Conservation (phyloP, 805 yeast genomes). For the Cyberlindnera maclurae region DNA sequence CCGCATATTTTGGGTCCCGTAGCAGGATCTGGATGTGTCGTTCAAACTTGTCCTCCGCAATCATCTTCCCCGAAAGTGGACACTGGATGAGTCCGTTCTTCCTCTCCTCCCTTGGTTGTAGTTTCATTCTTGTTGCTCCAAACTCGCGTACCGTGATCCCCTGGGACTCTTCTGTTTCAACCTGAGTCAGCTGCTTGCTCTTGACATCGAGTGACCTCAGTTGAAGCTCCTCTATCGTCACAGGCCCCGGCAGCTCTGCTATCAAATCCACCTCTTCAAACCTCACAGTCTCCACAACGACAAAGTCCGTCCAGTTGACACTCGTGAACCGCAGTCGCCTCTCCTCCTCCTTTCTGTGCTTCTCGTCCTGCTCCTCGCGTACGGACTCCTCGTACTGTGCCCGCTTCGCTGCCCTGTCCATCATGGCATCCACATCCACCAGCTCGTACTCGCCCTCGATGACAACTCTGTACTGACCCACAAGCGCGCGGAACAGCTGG, state of each 20-base stretch:
- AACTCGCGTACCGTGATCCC: conserved; percentile 65
- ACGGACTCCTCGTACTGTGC: conserved; percentile 44
- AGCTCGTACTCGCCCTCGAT: conserved; percentile 16
- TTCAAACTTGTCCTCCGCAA: conserved; percentile 66
- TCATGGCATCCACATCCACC: conserved; percentile 25
- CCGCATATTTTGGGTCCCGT: conserved; percentile 72
- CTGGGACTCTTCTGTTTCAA: not conserved
- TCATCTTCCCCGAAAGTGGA: conserved; percentile 68
- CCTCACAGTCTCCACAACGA: conserved; percentile 58
- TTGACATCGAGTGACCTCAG: conserved; percentile 43
- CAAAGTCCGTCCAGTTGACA: conserved; percentile 85
- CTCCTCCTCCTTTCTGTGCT: conserved; percentile 27
- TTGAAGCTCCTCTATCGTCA: conserved; percentile 51
- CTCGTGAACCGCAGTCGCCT: conserved; percentile 54
- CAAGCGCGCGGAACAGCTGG: conserved; percentile 38
- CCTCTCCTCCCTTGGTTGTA: conserved; percentile 21
- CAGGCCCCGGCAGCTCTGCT: conserved; percentile 45
- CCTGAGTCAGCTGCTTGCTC: conserved; percentile 14
- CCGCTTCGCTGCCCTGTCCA: conserved; percentile 43
- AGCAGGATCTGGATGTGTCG: conserved; percentile 63
- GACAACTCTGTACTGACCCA: conserved; percentile 46
- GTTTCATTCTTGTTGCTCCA: conserved; percentile 55
- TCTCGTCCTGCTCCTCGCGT: conserved; percentile 30
- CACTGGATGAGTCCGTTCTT: conserved; percentile 59
- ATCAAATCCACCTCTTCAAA: conserved; percentile 56